Conservation (phyloP, 495 filamentous ascomycete genomes). For the Penicillium odoratum region DNA sequence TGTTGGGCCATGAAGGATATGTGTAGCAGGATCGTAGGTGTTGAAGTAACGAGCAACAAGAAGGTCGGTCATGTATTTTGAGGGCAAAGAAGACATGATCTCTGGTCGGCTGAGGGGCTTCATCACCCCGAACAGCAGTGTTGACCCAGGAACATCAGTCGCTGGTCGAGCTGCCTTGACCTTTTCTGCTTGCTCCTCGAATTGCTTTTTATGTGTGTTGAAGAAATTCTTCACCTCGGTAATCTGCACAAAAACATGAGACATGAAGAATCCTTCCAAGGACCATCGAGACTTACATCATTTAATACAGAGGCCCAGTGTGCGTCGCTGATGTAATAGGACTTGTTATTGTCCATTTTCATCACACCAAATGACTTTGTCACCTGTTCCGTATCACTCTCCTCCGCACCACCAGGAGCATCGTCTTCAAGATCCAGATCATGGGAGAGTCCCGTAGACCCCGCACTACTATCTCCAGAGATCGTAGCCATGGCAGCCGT, state of each 20-base stretch:
- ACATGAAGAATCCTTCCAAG: neutral
- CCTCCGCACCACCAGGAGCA: slow-evolving; percentile 50
- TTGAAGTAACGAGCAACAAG: slow-evolving; percentile 74
- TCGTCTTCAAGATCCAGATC: slow-evolving; percentile 62
- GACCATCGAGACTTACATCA: slow-evolving; percentile 55
- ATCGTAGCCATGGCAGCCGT: slow-evolving; percentile 64
- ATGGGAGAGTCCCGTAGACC: slow-evolving; percentile 41
- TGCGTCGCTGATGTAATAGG: slow-evolving; percentile 81
- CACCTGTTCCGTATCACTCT: slow-evolving; percentile 86
- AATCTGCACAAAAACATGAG: slow-evolving; percentile 53
- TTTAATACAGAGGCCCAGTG: slow-evolving; percentile 88
- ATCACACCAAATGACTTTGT: slow-evolving; percentile 84
- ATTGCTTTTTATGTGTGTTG: slow-evolving; percentile 64
- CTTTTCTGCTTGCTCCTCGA: slow-evolving; percentile 60
- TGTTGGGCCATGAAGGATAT: slow-evolving; percentile 82
- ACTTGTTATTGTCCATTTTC: slow-evolving; percentile 79
- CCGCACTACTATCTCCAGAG: slow-evolving; percentile 59
- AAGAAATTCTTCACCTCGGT: slow-evolving; percentile 94
- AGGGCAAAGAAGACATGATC: slow-evolving; percentile 75
- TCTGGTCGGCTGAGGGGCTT: slow-evolving; percentile 70
- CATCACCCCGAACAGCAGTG: slow-evolving; percentile 71
- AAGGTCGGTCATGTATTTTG: slow-evolving; percentile 76
- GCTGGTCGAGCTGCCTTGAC: slow-evolving; percentile 63
- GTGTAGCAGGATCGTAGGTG: slow-evolving; percentile 70
- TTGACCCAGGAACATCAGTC: slow-evolving; percentile 60